Base-by-base conservation (phyloP, 2,329 filamentous ascomycete species). In the Venturia pyrina region DNA sequence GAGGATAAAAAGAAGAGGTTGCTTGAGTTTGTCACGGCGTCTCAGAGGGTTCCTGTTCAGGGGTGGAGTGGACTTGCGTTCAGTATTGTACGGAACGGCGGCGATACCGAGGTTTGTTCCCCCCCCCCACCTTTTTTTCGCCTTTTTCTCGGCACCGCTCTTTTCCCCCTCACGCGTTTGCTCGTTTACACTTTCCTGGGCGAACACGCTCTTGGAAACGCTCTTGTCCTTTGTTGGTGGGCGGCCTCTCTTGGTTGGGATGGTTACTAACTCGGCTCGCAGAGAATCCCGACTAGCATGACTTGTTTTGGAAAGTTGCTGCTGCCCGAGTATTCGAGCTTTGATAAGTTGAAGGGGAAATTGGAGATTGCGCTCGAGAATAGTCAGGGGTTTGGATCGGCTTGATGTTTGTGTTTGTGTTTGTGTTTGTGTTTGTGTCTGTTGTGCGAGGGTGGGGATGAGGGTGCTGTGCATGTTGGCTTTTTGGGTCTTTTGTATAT, bases 11-110 rank as follows among this genome's bases (percentile, higher is more conserved):
- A 89, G 76, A 84, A 87, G 64, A 86, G 85, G 71, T 78, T 99
- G 43, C 81, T 99, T 41, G 92, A 97, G 74, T 99, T 99, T 72
- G 93, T 99, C 40, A 99, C 95, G 17, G 93, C 93, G 0, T 93
- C 88, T 71, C 93, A 97, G 73, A 85, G 95, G 1, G 85, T 98
- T 1, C 95, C 95, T 0, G 90, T 96, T 0, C 92, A 90, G 24
- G 95, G 95, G 2, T 86, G 93, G 72, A 84, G 85, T 68, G 91
- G 89, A 70, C 79, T 98, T 60, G 87, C 89, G 72, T 98, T 98
- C 75, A 85, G 90, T 17, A 83, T 99, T 56, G 89, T 93, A 76
- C 87, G 85, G 71, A 91, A 92, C 72, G 87, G 90, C 19, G 81
- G 87, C 65, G 88, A 83, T 68, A 82, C 83, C 70, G 75, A 80